Evolutionary conservation across 495 filamentous ascomycete genomes (phyloP), one percentile per base, ranked within the genome.

Genomic region (Neurospora cerealis): DNA sequence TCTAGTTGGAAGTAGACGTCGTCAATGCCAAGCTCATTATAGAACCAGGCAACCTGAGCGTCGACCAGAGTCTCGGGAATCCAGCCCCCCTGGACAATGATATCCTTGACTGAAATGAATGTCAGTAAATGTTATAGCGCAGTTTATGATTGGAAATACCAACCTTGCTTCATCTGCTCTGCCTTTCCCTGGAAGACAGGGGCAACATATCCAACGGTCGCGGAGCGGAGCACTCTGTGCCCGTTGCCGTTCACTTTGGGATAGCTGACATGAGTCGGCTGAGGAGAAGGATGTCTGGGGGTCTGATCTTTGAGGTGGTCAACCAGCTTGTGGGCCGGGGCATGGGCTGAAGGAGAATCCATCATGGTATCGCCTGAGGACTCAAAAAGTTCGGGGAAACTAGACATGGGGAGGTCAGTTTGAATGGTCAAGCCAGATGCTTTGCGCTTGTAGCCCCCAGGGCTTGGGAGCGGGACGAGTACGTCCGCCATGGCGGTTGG

Each of bases 1-100:
- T 99, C 96, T 42, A 93, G 93, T 80, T 97, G 92, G 86, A 99
- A 99, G 84, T 99, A 99, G 85, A 97, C 95, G 83, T 99, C 96
- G 82, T 99, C 96, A 78, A 99, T 99, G 71, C 96, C 96, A 17
- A 99, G 88, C 80, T 94, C 92, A 77, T 96, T 92, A 85, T 99
- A 99, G 87, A 99, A 99, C 96, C 96, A 98, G 21, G 88, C 87
- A 39, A 93, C 93, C 83, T 99, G 94, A 3, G 89, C 87, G 73
- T 94, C 90, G 44, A 97, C 87, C 75, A 98, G 92, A 54, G 92
- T 88, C 71, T 86, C 84, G 3, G 96, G 96, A 71, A 99, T 93
- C 89, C 97, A 98, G 46, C 88, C 91, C 79, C 78, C 79, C 66
- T 83, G 80, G 40, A 54, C 74, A 75, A 87, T 86, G 73, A 79